Evolutionary conservation across 2,329 filamentous ascomycete species (phyloP), one percentile per base, ranked within the genome.

Genomic region (Trichoderma semiorbis): DNA sequence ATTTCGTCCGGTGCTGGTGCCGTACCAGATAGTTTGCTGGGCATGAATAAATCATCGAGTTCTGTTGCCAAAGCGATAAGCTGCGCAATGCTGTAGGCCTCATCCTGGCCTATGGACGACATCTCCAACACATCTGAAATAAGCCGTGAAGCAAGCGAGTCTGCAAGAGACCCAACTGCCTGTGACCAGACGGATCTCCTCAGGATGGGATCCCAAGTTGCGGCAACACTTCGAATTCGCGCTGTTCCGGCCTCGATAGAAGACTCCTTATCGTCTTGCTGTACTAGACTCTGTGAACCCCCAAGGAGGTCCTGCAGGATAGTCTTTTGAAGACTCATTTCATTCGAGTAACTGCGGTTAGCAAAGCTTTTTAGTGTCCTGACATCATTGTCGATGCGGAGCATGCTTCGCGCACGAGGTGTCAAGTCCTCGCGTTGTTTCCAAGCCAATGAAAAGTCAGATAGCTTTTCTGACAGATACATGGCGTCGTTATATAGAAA

Each of bases 401-500:
- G 81, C 84, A 89, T 86, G 67, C 81, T 83, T 58, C 84, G 84
- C 1, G 87, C 87, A 12, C 85, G 82, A 2, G 82, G 77, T 3
- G 83, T 82, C 7, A 91, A 77, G 73, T 90, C 86, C 7, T 84
- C 80, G 2, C 88, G 85, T 24, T 81, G 76, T 75, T 87, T 87
- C 89, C 89, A 91, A 1, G 79, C 75, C 2, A 79, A 77, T 0
- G 83, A 79, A 70, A 89, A 85, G 2, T 85, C 84, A 3, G 81
- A 79, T 7, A 92, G 76, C 65, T 83, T 83, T 76, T 91, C 88
- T 1, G 89, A 85, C 8, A 92, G 81, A 77, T 91, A 91, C 75
- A 86, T 86, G 47, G 89, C 86, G 76, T 92, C 90, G 73, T 92
- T 92, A 76, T 92, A 92, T 6, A 92, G 82, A 74, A 85, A 90